Evolutionary conservation across 176 grass and related monocot species (phyloP).

Genomic region (Oryza glaberrima): DNA sequence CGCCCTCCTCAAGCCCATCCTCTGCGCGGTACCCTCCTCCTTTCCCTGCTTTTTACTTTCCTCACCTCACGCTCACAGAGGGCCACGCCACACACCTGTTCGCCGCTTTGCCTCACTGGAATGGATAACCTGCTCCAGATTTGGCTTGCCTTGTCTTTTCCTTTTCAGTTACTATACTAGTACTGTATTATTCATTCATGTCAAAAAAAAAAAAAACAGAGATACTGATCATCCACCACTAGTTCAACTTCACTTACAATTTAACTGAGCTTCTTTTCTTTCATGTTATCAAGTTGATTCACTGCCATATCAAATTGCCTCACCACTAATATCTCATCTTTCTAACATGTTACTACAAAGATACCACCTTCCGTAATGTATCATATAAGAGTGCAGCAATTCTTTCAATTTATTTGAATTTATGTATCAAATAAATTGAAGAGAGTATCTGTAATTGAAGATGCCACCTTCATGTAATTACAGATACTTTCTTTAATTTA

Average conservation of each 20-base stretch:
- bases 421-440: not conserved
- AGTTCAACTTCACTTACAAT: not conserved
- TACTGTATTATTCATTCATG: not conserved
- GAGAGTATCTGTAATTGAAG: too few species aligned
- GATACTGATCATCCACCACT: not conserved
- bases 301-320: not conserved
- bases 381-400: not conserved
- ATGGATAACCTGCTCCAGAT: not conserved
- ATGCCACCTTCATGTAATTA: not conserved
- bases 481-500: not conserved
- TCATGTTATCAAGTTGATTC: not conserved
- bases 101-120: slow-evolving; percentile 19
- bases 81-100: slow-evolving; percentile 19
- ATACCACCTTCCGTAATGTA: not conserved
- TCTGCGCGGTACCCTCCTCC: slow-evolving; percentile 55
- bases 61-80: not conserved
- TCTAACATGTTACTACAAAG: not conserved
- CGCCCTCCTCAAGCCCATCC: slow-evolving; percentile 59
- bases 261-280: not conserved
- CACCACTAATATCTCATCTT: not conserved
- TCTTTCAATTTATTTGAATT: not conserved
- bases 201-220: not conserved
- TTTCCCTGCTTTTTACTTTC: not conserved
- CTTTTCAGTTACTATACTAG: not conserved
- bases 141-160: not conserved